These are phyloP conservation scores for Fallopia convolvulus DNA, from an alignment of 148 eudicot species.

Conservation along the genomic window DNA sequence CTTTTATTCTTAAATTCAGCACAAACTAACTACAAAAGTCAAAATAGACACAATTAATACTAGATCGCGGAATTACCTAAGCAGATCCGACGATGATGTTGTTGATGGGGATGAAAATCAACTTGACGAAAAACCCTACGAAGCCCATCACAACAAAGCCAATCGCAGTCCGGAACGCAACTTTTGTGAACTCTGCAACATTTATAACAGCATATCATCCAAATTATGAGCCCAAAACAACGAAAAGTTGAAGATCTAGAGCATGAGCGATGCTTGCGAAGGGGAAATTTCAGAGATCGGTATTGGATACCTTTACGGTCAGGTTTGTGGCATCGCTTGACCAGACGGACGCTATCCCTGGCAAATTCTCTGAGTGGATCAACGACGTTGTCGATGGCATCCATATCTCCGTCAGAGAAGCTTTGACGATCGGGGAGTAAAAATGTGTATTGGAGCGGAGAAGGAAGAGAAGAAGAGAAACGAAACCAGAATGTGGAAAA, in stretches of 20 bases:
- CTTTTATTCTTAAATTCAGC: background rate
- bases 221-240: background rate
- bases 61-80: constrained; percentile 19
- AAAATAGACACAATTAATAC: background rate
- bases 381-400: constrained; percentile 22
- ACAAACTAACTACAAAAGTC: background rate
- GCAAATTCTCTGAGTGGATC: constrained; percentile 31
- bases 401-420: constrained; percentile 8
- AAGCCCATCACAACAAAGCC: constrained; percentile 40
- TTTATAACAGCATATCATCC: background rate
- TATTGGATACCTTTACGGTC: constrained; percentile 23
- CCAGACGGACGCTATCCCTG: constrained; percentile 26
- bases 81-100: constrained; percentile 43
- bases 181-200: constrained; percentile 34
- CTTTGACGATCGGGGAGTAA: background rate
- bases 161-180: constrained; percentile 34
- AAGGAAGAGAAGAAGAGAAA: background rate
- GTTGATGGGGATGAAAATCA: constrained; percentile 41
- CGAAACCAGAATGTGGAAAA: background rate
- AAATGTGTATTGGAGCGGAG: background rate
- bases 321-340: constrained; percentile 33
- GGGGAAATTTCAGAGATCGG: background rate
- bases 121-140: constrained; percentile 41
- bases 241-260: background rate
- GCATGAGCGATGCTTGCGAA: background rate